Conservation (phyloP, 2,329 filamentous ascomycete genomes). For the Chalara sp. region DNA sequence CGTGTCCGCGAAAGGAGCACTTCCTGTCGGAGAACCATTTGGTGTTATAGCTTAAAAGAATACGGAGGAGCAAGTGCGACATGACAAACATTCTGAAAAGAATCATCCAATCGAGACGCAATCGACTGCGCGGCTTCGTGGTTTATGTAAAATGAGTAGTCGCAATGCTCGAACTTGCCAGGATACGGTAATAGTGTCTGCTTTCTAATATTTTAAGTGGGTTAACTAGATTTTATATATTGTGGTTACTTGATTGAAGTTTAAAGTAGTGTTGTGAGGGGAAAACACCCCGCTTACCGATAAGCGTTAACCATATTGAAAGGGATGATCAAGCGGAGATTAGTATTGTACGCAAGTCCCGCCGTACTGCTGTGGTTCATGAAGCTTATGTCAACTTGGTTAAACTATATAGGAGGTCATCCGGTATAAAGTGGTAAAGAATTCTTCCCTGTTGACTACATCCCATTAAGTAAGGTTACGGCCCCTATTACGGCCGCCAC, state of each 20-base stretch:
- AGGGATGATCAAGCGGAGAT: no score
- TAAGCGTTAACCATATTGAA: no score
- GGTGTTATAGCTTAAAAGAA: constrained; percentile 2
- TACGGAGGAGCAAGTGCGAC: not conserved
- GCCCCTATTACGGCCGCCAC: no score
- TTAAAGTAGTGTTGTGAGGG: constrained; percentile 8
- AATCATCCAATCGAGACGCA: not conserved
- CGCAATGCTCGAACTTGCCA: not conserved
- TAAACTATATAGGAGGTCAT: no score
- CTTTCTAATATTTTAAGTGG: not conserved
- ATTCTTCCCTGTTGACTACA: no score
- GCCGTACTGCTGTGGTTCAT: no score
- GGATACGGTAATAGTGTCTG: not conserved
- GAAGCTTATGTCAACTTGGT: no score
- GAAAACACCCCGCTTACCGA: not conserved
- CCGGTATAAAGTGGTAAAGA: no score
- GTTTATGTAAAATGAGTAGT: not conserved
- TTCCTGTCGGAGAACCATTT: constrained; percentile 9
- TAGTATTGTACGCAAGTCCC: no score
- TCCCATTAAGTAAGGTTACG: no score
- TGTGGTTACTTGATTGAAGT: not conserved
- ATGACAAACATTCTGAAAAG: not conserved
- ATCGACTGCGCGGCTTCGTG: not conserved
- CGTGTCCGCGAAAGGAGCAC: constrained; percentile 9
- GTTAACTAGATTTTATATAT: not conserved